Base-by-base conservation (phyloP, 345 rosid genomes). In the Jatropha curcas region DNA sequence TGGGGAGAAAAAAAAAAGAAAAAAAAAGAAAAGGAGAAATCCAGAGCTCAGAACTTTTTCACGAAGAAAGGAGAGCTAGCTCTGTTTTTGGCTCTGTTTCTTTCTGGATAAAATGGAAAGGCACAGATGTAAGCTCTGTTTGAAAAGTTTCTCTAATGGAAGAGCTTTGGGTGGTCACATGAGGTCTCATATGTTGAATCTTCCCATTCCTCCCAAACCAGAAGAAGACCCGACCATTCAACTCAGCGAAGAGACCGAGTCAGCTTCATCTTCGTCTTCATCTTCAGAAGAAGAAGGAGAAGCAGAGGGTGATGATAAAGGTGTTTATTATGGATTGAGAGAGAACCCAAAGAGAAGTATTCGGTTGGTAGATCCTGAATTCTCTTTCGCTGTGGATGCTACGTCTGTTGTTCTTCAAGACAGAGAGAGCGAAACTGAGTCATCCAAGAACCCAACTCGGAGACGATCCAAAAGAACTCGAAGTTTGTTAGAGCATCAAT, bases 91-190 rank as follows among this genome's bases (percentile, higher is more conserved):
- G 28, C 65, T 71, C 76, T 72, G 62, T 73, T 56, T 53, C 57
- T 61, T 57, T 14, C 45, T 71, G 61, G 69, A 65, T 60, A 25
- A n/a, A 62, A 90, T 90, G 97, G 95, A 90, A 79, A 90, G 74
- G 60, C 88, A 88, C 76, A 87, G 76, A 82, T 92, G 98, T 72
- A 92, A 72, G 75, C 74, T 90, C 25, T 94, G 98, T 79, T 85
- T 76, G 20, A 90, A 84, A 77, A 81, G 72, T 67, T 94, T 92
- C 68, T 53, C 74, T n/a, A 88, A 89, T 73, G 95, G 88, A 55
- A 88, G 91, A 81, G 90, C 95, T 78, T 83, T 92, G 68, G 90
- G 92, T 45, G 93, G 93, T 52, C 97, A 92, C 77, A 90, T 92
- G 92, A 85, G 87, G 88, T 88, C 98, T 76, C 97, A 92, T 79